Evolutionary conservation across 148 eudicot species (phyloP).

Genomic region (Vaccinium corymbosum): DNA sequence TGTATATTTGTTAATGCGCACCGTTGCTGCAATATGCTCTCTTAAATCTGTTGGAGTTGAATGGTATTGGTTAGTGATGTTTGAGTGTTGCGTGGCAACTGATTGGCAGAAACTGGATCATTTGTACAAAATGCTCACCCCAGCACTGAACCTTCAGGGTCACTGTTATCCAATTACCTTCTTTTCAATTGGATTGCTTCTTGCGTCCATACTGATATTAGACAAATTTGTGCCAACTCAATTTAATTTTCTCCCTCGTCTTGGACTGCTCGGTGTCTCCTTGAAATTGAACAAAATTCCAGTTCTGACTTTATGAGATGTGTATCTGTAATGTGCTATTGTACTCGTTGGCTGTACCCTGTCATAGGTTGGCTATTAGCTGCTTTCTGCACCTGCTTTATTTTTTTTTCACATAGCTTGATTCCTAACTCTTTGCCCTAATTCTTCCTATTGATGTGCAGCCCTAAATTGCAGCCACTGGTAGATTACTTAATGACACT

Average conservation of each 20-base stretch:
- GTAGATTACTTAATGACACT: slow-evolving; percentile 62
- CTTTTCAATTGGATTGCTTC: neutral
- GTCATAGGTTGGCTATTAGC: neutral
- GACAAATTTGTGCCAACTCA: neutral
- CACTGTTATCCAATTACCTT: neutral
- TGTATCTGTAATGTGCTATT: neutral
- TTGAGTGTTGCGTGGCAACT: neutral
- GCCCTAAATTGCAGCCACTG: slow-evolving; percentile 78
- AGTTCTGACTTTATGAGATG: neutral
- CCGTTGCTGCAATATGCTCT: neutral
- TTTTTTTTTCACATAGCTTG: neutral
- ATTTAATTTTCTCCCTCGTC: neutral
- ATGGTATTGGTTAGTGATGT: neutral
- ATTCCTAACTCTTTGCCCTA: neutral
- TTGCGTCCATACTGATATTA: neutral
- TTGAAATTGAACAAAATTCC: neutral
- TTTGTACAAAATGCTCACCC: neutral
- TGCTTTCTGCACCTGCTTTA: neutral
- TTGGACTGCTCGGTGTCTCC: neutral
- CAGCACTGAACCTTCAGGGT: neutral
- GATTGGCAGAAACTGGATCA: neutral
- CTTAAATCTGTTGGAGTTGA: neutral
- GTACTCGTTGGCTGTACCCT: neutral
- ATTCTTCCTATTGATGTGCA: slow-evolving; percentile 25
- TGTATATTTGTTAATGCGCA: neutral